Base-by-base conservation (phyloP, 495 filamentous ascomycete species). In the Podospora bellae-mahoneyi region DNA sequence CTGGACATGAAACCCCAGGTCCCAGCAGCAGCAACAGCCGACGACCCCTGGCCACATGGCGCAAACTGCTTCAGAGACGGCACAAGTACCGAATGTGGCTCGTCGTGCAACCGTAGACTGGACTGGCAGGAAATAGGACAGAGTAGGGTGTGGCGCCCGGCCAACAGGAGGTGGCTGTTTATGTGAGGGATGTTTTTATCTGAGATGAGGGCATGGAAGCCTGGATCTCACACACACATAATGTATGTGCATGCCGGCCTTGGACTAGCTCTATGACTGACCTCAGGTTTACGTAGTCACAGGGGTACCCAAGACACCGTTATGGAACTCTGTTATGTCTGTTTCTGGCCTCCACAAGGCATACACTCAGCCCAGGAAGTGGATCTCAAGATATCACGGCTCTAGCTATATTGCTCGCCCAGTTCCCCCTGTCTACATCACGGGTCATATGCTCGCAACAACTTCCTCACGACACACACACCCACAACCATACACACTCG, bases 301-400 rank as follows among this genome's bases (percentile, higher is more conserved):
- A 19, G 18, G 27, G 59, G 16, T 32, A 61, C 23, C 59, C 27
- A 27, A 28, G 16, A 61, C 7, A 27, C 16, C 6, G 59, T 27
- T 58, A 20, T 27, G 56, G 6, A 15, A 58, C 19, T 27, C 59
- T n/a, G 16, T 27, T 61, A n/a, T 61, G 59, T 61, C 59, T 61
- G 39, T 9, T 48, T 44, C 20, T 63, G 61, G 61, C 61, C 61
- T 63, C 61, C 61, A 63, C 61, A 63, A 63, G 61, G 61, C 61
- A 63, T 63, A 32, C 61, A 16, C 19, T 19, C 59, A 5, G 59
- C 59, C 27, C 23, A 18, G 23, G 7, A 20, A 61, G 59, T 61
- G 59, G 59, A 61, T 61, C 55, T 58, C 54, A 4, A 23, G 23
- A 20, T 58, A 58, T 58, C 55, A 58, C 55, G 55, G 23, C 55